A percentile compares a stretch with the other conserved stretches of the same genome.
Evolutionary conservation across 1,139 yeast species (phyloP).

Genomic region (Geotrichum histeridarum): DNA sequence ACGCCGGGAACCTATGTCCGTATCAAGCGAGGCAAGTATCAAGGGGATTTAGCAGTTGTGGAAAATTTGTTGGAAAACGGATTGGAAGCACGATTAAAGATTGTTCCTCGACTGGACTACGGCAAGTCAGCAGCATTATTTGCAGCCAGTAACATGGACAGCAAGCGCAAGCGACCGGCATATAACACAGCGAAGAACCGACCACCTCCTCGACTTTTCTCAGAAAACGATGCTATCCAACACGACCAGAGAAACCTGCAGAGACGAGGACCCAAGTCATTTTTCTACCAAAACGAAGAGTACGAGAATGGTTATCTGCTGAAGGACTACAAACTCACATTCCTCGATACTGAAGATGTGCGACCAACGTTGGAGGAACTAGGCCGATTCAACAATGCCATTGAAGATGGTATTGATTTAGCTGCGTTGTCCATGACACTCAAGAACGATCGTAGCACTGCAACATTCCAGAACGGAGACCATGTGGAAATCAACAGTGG

Average conservation of each 20-base stretch:
- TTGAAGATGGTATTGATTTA: slow-evolving; percentile 78
- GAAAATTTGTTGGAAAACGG: slow-evolving; percentile 93
- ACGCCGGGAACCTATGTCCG: slow-evolving; percentile 92
- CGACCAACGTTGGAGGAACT: slow-evolving; percentile 86
- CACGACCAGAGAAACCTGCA: slow-evolving; percentile 55
- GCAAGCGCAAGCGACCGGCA: slow-evolving; percentile 47
- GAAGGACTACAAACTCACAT: slow-evolving; percentile 81
- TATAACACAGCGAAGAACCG: slow-evolving; percentile 52
- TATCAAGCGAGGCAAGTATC: slow-evolving; percentile 83
- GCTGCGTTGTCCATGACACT: slow-evolving; percentile 80
- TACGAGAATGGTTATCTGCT: slow-evolving; percentile 81
- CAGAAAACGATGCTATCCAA: slow-evolving; percentile 53
- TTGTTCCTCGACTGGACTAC: slow-evolving; percentile 91
- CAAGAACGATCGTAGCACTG: slow-evolving; percentile 55
- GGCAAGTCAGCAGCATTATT: slow-evolving; percentile 48
- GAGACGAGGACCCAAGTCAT: slow-evolving; percentile 70
- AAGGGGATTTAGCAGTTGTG: slow-evolving; percentile 88
- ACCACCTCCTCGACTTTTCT: slow-evolving; percentile 82
- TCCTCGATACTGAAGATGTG: slow-evolving; percentile 75
- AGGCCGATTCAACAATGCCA: slow-evolving; percentile 68
- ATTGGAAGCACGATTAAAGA: slow-evolving; percentile 82
- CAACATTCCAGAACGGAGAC: slow-evolving; percentile 86
- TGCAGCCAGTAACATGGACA: slow-evolving; percentile 33
- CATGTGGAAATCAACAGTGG: slow-evolving; percentile 87
- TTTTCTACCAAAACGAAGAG: slow-evolving; percentile 77